Evolutionary conservation across 805 yeast genomes (phyloP), one percentile per base, ranked within the genome.

Genomic region (Kluyveromyces nonfermentans): DNA sequence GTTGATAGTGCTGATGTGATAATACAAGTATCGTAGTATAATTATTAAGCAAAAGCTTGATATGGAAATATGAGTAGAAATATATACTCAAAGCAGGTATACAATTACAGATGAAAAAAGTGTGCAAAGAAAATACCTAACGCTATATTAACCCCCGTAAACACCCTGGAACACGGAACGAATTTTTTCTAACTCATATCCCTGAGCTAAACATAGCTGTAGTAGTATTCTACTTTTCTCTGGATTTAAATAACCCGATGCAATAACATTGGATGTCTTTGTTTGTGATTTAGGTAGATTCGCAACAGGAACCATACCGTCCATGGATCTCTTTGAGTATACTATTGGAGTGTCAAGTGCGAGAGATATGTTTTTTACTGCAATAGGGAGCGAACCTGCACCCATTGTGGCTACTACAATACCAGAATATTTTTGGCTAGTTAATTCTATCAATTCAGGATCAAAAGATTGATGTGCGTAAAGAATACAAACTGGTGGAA

Each of bases 321-420:
- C 85, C 71, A 75, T 77, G 7, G 85, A 72, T 55, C 86, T 69
- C 54, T 80, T 79, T 30, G 85, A 78, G 55, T 76, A 80, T 1
- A 81, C 68, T 1, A 80, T 69, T 1, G 86, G 86, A 22, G 77
- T 65, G 16, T 62, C 53, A 40, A 66, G 56, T 7, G 53, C 46
- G 69, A 70, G 17, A 68, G 64, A 55, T n/a, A 62, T 60, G 35
- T 67, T 65, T 48, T 74, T 75, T 2, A 80, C 74, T 14, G 56
- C 62, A 4, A 71, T 74, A 20, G 77, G 69, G 61, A 80, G 59
- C 2, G 83, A 76, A 1, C 87, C 87, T 1, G 86, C 84, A 32
- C 87, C 87, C 72, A 80, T 74, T 2, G 84, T 77, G 0, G 86
- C 87, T 40, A 80, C 63, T 1, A 81, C 78, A 14, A 81, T 55